A percentile compares a stretch with the other conserved stretches of the same genome.
Evolutionary conservation across 1,284 basidiomycete species (phyloP).

Genomic region (Laetiporus sulphureus): DNA sequence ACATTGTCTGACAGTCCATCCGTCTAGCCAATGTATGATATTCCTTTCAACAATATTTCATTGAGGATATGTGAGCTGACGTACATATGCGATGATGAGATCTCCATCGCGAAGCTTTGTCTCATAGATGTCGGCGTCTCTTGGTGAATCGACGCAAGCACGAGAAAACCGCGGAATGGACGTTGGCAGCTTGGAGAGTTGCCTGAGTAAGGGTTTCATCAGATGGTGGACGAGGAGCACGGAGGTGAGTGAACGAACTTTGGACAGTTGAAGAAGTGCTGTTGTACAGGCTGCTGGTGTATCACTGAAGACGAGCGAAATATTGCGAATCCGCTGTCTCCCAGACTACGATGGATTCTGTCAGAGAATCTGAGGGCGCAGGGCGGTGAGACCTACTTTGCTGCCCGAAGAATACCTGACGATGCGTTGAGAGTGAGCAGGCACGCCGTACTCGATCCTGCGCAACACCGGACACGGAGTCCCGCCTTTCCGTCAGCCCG

Average conservation of each 20-base stretch:
- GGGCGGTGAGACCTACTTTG: conserved; percentile 53
- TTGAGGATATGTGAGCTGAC: conserved; percentile 18
- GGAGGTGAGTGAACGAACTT: conserved; percentile 34
- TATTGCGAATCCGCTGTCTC: conserved; percentile 82
- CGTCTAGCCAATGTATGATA: conserved; percentile 42
- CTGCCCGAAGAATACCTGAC: conserved; percentile 69
- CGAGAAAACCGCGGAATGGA: conserved; percentile 36
- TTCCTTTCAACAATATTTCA: not conserved
- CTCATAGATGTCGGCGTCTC: conserved; percentile 59
- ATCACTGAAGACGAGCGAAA: conserved; percentile 64
- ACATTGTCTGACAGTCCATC: conserved; percentile 88
- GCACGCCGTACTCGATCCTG: conserved; percentile 86
- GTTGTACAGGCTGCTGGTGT: conserved; percentile 60
- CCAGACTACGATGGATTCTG: conserved; percentile 44
- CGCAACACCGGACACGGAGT: not conserved
- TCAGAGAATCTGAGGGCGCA: not conserved
- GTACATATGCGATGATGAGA: conserved; percentile 63
- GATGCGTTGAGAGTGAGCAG: conserved; percentile 72
- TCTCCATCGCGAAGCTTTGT: conserved; percentile 67
- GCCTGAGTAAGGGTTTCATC: no score
- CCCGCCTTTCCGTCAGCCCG: no score
- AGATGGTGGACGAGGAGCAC: not conserved
- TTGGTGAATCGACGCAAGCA: conserved; percentile 54
- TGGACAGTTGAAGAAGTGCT: conserved; percentile 82
- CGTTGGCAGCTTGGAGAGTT: conserved; percentile 62